Evolutionary conservation across 164 flowering plant genomes (phyloP).

Genomic region (Paratinospora sagittata): DNA sequence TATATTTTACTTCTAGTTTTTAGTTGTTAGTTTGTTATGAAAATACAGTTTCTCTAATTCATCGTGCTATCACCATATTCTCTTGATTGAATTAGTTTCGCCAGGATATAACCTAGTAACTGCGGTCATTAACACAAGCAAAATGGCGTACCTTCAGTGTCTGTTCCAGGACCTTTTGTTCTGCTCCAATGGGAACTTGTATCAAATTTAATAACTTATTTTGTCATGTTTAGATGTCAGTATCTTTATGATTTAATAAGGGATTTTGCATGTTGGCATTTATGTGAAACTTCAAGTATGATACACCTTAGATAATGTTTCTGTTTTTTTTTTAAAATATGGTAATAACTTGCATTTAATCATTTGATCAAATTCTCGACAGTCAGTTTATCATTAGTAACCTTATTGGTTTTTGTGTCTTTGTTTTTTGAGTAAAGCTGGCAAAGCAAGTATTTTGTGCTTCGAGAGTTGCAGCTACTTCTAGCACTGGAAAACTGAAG

Average conservation of each 20-base stretch:
- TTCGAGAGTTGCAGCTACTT: constrained; percentile 80
- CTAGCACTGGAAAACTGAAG: constrained; percentile 76
- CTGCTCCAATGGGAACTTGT: neutral
- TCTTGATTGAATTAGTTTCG: neutral
- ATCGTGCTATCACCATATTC: no score
- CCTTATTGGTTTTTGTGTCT: neutral
- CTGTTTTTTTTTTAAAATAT: neutral
- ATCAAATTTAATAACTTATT: neutral
- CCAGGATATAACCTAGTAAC: neutral
- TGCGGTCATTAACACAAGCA: neutral
- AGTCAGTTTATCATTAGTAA: neutral
- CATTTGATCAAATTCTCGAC: neutral
- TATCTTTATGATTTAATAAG: no score
- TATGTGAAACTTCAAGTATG: no score
- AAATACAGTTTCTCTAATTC: no score
- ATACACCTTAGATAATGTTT: no score
- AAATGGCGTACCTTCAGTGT: neutral
- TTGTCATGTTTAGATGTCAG: neutral
- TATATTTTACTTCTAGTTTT: no score
- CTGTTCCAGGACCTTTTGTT: neutral
- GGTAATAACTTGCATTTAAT: neutral
- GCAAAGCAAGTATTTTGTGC: constrained; percentile 96
- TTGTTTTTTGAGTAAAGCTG: constrained; percentile 38
- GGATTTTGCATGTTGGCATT: no score
- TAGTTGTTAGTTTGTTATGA: no score